Base-by-base conservation (phyloP, 2,329 filamentous ascomycete species). In the Diplodia seriata region DNA sequence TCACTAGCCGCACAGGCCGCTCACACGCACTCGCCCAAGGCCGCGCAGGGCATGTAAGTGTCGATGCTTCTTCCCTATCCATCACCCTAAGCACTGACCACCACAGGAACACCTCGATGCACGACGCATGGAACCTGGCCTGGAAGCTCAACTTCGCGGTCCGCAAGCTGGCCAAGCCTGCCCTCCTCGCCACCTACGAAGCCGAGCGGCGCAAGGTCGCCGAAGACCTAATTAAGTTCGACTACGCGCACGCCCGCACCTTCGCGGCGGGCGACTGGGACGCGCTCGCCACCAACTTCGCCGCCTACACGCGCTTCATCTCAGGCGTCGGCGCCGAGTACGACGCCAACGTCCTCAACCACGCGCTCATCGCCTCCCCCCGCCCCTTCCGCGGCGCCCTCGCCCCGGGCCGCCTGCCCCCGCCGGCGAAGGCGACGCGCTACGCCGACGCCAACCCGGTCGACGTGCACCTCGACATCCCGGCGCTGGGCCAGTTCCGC, bases 371-470 rank as follows among this genome's bases (percentile, higher is more conserved):
- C 33, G 3, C 9, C 33, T 3, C 9, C 33, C 3, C 33, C 2
- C 31, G 31, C 11, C 33, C 9, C 1, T 11, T 11, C 31, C 1
- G 33, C 8, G 63, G 63, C 5, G 56, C 68, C 67, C 73, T 85
- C 0, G 77, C 73, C 26, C 77, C 80, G 15, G 80, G 80, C 4
- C 79, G 74, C 66, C 74, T 87, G 20, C 81, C 91, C 29, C 85
- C 88, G 3, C 91, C 91, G 2, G 88, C 89, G 40, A 90, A 87
- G 77, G 90, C 90, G 18, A 91, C 89, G 0, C 85, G 91, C 36
- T 93, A 90, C 74, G 86, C 93, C 65, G 91, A 94, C 77, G 89
- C 90, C 5, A 93, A 93, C 73, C 91, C 91, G 0, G 87, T 93
- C 47, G 89, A 93, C 71, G 81, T 93, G 33, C 90, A 94, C 75